These are phyloP conservation scores for Aspergillus spinulosporus DNA, from an alignment of 2,329 filamentous ascomycete genomes.

Conservation along the genomic window DNA sequence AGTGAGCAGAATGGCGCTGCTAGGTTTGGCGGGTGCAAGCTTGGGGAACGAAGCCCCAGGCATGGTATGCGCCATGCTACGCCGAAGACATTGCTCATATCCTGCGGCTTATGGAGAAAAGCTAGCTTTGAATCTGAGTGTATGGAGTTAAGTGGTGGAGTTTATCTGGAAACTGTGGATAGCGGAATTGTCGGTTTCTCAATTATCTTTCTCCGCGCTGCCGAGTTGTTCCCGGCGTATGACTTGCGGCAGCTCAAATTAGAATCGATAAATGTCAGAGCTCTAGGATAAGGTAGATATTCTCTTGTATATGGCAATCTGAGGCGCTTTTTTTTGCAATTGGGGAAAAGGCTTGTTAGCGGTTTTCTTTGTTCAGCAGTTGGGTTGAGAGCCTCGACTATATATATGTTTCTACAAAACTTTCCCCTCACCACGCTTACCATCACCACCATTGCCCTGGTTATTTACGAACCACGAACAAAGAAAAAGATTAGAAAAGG, in stretches of 20 bases:
- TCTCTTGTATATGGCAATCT: no score
- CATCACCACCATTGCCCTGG: not conserved
- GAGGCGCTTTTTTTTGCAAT: no score
- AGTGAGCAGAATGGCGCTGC: slow-evolving; percentile 22
- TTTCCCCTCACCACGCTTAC: not conserved
- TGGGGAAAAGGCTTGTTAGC: no score
- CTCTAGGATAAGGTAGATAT: no score
- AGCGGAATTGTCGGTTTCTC: slow-evolving; percentile 2
- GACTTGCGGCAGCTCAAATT: no score
- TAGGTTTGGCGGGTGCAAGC: slow-evolving; percentile 23
- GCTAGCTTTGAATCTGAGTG: not conserved
- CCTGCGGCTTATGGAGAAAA: slow-evolving; percentile 23
- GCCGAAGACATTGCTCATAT: slow-evolving; percentile 47
- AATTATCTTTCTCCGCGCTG: slow-evolving; percentile 19
- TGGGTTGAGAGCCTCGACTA: not conserved
- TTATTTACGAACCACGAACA: no score
- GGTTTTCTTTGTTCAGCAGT: no score
- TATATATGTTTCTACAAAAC: not conserved
- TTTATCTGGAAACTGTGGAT: not conserved
- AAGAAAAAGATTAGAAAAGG: no score
- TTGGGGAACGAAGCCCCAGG: slow-evolving; percentile 34
- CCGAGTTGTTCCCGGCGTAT: slow-evolving; percentile 19
- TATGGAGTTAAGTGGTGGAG: not conserved
- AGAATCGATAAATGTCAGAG: no score
- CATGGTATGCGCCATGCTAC: slow-evolving; percentile 45